These are phyloP conservation scores for Gracilariopsis chorda DNA, from an alignment of 23 red algal genomes.

Conservation along the genomic window DNA sequence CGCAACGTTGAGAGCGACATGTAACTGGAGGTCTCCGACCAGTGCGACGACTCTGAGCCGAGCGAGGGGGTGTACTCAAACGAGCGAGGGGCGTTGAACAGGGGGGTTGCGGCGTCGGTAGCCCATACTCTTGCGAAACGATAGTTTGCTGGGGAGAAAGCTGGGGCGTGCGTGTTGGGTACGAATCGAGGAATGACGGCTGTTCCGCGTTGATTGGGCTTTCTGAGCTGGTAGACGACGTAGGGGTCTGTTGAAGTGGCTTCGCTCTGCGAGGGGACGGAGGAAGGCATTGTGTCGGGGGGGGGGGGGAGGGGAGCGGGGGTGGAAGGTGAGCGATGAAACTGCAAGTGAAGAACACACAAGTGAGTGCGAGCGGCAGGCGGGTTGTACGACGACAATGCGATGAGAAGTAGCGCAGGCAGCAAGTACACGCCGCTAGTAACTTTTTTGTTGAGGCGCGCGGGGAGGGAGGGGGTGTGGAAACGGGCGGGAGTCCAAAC, in stretches of 20 bases:
- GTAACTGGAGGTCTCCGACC: constrained; percentile 43
- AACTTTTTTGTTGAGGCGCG: too few species aligned
- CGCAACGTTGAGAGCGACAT: constrained; percentile 38
- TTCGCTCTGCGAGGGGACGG: background rate
- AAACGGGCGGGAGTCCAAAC: background rate
- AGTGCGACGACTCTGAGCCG: constrained; percentile 38
- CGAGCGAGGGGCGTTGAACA: constrained; percentile 34
- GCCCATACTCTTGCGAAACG: constrained; percentile 59
- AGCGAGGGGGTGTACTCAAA: constrained; percentile 35
- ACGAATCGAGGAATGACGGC: constrained; percentile 49
- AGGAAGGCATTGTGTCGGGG: background rate
- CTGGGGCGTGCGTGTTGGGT: constrained; percentile 40
- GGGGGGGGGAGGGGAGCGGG: too few species aligned
- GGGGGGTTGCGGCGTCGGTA: background rate
- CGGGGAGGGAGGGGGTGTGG: background rate
- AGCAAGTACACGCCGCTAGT: too few species aligned
- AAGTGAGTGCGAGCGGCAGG: background rate
- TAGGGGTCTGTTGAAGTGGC: constrained; percentile 34
- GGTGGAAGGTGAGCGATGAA: too few species aligned
- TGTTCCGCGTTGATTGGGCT: constrained; percentile 47
- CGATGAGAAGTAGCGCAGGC: too few species aligned
- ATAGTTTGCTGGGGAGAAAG: constrained; percentile 61
- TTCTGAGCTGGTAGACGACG: constrained; percentile 65
- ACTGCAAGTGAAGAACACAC: background rate
- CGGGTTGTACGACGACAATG: too few species aligned